Evolutionary conservation across 805 yeast genomes (phyloP), one percentile per base, ranked within the genome.

Genomic region (Candida insectorum): DNA sequence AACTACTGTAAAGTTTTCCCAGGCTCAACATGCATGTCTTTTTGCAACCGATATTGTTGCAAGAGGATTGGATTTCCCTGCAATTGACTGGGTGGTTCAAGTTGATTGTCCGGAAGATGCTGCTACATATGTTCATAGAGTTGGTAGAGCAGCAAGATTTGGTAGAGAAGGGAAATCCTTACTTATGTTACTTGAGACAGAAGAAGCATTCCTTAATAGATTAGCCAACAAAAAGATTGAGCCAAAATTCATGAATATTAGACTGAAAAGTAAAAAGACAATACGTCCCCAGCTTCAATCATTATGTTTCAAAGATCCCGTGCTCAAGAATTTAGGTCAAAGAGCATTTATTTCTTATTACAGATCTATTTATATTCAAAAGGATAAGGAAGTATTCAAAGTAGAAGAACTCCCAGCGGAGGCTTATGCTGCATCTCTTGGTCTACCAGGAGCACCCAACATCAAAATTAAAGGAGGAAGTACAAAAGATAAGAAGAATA

Each of bases 401-500:
- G 71, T 88, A 24, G 84, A 79, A 9, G 76, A 77, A 30, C 54
- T 91, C 3, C 94, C 96, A 3, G 62, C 81, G 2, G 96, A 91
- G 43, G 85, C 75, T 36, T 88, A 69, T 58, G 97, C 99, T 4
- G 75, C 75, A 39, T 84, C 96, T 4, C 59, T 89, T 30, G 99
- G 99, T 7, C 71, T 93, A 26, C 96, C 97, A 1, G 96, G 97
- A 34, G 96, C 96, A 3, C 99, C 99, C 26, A 81, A 85, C 48
- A 83, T 93, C 48, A 88, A 86, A 54, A 73, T 91, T 36, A 62
- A 68, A 44, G 73, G 74, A 14, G 66, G 69, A 8, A 26, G 34
- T 26, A 82, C 79, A 11, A 86, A 86, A 51, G 87, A 79, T 45
- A 62, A 76, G 63, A 91, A 91, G 59, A 91, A 91, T 55, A 77